Conservation (phyloP, 768 basidiomycete genomes). For the Leccinum uliginosum region DNA sequence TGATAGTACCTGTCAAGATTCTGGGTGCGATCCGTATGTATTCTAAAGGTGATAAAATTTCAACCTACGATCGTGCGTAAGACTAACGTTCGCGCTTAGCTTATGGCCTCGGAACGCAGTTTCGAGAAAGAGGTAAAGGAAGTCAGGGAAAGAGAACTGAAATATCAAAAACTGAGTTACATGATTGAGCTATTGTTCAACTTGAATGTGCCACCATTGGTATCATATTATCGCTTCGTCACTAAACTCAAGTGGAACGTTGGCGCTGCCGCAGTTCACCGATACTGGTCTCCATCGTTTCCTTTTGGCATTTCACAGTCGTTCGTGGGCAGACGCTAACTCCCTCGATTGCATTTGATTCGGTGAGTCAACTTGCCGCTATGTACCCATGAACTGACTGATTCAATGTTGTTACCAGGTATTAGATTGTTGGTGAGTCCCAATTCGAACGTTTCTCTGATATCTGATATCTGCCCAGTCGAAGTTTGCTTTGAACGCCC, state of each 20-base stretch:
- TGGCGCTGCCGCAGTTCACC: constrained; percentile 34
- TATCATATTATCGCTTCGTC: constrained; percentile 14
- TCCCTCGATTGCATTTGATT: constrained; percentile 82
- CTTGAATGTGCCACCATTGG: constrained; percentile 58
- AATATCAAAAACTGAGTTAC: constrained; percentile 83
- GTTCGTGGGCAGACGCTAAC: constrained; percentile 64
- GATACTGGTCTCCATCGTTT: constrained; percentile 54
- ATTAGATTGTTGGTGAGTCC: constrained; percentile 39
- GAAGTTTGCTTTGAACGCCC: constrained; percentile 80
- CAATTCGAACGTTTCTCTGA: neutral
- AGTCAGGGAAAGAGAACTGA: constrained; percentile 76
- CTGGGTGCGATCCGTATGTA: constrained; percentile 87
- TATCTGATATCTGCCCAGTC: constrained; percentile 38
- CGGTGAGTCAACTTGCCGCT: constrained; percentile 34
- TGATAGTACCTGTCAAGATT: constrained; percentile 40
- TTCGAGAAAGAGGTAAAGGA: constrained; percentile 74
- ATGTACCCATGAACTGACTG: neutral
- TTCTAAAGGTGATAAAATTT: constrained; percentile 51
- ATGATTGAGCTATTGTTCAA: constrained; percentile 71
- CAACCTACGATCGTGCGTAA: neutral
- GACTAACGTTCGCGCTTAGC: constrained; percentile 37
- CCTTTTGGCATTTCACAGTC: constrained; percentile 72
- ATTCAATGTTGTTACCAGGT: neutral
- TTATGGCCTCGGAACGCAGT: constrained; percentile 94
- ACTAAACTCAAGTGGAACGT: neutral